Percentiles rank a stretch among this genome's conserved stretches.
These are phyloP conservation scores for Cyclostephanos tholiformis DNA, from an alignment of 108 stramenopile species.

Conservation along the genomic window DNA sequence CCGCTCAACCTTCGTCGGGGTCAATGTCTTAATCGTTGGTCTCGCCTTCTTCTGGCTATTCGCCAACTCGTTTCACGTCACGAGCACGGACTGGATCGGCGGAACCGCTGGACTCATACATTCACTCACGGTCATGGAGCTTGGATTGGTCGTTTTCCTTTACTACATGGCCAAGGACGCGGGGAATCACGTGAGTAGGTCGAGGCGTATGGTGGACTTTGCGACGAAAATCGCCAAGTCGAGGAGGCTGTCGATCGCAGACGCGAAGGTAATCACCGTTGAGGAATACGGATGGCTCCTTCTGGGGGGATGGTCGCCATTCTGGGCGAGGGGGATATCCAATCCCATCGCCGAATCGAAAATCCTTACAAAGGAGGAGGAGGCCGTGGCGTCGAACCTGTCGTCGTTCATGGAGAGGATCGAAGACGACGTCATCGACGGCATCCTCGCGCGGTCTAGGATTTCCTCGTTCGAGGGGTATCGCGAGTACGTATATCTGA, in stretches of 20 bases:
- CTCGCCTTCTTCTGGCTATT: conserved; percentile 83
- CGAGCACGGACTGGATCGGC: conserved; percentile 79
- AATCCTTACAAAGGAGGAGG: conserved; percentile 52
- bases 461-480: conserved; percentile 62
- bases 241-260: conserved; percentile 5
- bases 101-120: conserved; percentile 78
- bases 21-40: conserved; percentile 66
- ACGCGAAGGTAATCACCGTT: conserved; percentile 29
- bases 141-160: conserved; percentile 68
- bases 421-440: conserved; percentile 26
- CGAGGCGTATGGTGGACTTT: conserved; percentile 51
- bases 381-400: conserved; percentile 36
- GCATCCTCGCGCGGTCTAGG: conserved; percentile 33
- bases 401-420: conserved; percentile 25
- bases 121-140: conserved; percentile 80
- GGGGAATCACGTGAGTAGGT: conserved; percentile 36
- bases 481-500: conserved; percentile 77
- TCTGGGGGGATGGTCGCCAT: conserved; percentile 66
- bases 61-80: conserved; percentile 82
- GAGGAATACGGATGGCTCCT: conserved; percentile 52
- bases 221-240: conserved; percentile 33
- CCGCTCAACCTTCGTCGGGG: conserved; percentile 61
- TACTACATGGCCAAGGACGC: conserved; percentile 81
- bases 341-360: conserved; percentile 27
- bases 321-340: conserved; percentile 53